Base-by-base conservation (phyloP, 495 filamentous ascomycete species). In the Penicillium cinerascens region DNA sequence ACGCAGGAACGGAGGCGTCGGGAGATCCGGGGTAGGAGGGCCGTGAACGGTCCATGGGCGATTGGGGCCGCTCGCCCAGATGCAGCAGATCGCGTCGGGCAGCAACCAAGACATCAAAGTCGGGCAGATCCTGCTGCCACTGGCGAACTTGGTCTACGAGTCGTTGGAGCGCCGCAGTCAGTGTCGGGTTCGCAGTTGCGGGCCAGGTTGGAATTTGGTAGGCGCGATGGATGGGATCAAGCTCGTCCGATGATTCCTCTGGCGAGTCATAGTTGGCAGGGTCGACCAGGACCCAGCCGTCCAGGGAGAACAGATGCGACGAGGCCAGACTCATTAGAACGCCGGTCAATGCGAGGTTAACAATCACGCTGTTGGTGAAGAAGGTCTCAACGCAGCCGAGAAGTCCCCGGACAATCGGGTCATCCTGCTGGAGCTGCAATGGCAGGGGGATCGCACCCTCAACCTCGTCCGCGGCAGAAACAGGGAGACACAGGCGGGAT, bases 261-360 rank as follows among this genome's bases (percentile, higher is more conserved):
- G 56, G 22, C 22, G 60, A 46, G 0, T 68, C 48, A 45, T 75
- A 78, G n/a, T 68, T 69, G 5, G 60, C 51, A 0, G 90, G 87
- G 54, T 89, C 82, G 16, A 89, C 83, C 10, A 92, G 71, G n/a
- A 97, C 78, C 93, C 95, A 97, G 13, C 85, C 85, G 62, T 97
- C 91, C 1, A 97, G 76, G 5, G 83, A 80, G 61, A 95, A 86
- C 42, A 86, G 87, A 15, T 88, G 84, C 54, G 93, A 97, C 1
- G 87, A 85, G 15, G 87, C 86, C 23, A 97, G 76, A 52, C 89
- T 87, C 49, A 92, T 82, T 15, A 99, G 77, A 6, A 85, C 80
- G 58, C 91, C 86, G 0, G 95, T 97, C 7, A 96, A 71, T 2
- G 84, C 83, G 10, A 99, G 74, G 61, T 99, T 99, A 15, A 85